Conservation (phyloP, 1,284 basidiomycete genomes). For the Heterobasidion parviporum region DNA sequence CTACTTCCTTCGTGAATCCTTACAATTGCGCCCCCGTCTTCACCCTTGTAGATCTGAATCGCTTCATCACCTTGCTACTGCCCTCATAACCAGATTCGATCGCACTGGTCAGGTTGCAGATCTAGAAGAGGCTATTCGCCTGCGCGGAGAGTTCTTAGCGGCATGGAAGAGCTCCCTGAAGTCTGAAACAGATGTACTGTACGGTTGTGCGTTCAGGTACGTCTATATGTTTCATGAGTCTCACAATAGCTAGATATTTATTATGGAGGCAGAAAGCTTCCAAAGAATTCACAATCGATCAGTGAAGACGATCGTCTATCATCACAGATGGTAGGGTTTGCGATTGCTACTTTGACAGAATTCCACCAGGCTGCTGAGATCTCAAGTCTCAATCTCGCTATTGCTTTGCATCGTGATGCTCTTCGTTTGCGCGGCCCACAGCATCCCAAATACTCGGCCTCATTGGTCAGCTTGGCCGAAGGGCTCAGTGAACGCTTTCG, state of each 20-base stretch:
- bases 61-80: not conserved
- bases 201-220: not conserved
- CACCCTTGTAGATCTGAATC: not conserved
- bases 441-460: not conserved
- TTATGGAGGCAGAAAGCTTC: too few relatives aligned
- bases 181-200: not conserved
- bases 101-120: not conserved
- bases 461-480: not conserved
- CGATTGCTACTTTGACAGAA: not conserved
- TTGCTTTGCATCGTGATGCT: not conserved
- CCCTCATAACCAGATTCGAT: not conserved
- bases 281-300: not conserved
- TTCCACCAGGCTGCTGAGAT: not conserved
- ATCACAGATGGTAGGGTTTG: not conserved
- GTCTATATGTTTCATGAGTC: too few relatives aligned
- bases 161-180: not conserved
- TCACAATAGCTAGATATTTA: too few relatives aligned
- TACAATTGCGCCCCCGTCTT: not conserved
- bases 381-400: not conserved
- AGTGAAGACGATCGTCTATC: not conserved
- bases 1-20: not conserved
- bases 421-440: not conserved
- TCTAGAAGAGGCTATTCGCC: not conserved
- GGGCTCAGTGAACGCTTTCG: not conserved
- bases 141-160: not conserved